These are phyloP conservation scores for Melanogaster broomeanus DNA, from an alignment of 768 basidiomycete species.

Conservation along the genomic window DNA sequence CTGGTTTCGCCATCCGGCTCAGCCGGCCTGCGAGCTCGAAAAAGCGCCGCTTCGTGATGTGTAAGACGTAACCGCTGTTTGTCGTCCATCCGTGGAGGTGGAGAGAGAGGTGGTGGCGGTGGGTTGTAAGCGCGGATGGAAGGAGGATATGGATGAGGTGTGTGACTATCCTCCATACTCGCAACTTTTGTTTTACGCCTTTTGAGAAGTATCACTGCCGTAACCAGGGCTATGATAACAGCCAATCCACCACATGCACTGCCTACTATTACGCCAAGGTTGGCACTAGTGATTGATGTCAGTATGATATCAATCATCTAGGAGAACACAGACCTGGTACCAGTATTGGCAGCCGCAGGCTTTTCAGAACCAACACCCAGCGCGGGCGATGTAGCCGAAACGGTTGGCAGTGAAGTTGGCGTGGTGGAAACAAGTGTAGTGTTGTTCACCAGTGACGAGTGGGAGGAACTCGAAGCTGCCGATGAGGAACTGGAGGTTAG, in stretches of 20 bases:
- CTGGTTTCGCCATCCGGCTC: neutral
- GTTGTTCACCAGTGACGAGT: neutral
- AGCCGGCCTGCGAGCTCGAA: neutral
- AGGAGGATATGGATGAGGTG: slow-evolving; percentile 4
- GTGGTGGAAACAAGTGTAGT: neutral
- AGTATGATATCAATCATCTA: neutral
- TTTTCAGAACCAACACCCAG: neutral
- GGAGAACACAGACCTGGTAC: slow-evolving; percentile 1
- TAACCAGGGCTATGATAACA: neutral
- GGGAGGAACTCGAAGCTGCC: neutral
- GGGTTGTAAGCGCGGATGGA: neutral
- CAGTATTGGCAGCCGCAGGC: neutral
- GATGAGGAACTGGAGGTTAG: neutral
- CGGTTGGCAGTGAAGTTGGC: neutral
- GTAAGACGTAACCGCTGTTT: slow-evolving; percentile 5
- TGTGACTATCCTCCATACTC: neutral
- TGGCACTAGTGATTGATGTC: slow-evolving; percentile 3
- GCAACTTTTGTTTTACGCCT: slow-evolving; percentile 1
- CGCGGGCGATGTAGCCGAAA: neutral
- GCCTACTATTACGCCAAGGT: slow-evolving; percentile 4
- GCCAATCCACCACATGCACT: slow-evolving; percentile 9
- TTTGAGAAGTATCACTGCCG: slow-evolving; percentile 2
- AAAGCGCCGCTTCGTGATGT: neutral
- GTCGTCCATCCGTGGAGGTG: neutral
- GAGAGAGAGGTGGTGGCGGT: neutral